Evolutionary conservation across 352 stramenopile species (phyloP).

Genomic region (Globisporangium barbulae): DNA sequence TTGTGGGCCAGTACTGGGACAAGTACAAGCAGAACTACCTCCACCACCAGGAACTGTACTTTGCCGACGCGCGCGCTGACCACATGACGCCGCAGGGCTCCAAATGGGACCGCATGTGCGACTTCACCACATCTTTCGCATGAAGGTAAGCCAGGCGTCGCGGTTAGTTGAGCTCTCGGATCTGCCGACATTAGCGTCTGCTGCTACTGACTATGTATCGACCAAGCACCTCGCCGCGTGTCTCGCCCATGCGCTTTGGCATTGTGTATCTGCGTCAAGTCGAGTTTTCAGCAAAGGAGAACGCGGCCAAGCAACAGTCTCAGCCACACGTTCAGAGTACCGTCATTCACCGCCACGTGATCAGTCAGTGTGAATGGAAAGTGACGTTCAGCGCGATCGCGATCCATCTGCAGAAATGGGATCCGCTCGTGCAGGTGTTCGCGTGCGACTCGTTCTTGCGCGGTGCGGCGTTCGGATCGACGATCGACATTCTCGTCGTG

Average conservation of each 20-base stretch:
- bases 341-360: conserved; percentile 27
- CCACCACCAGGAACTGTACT: conserved; percentile 64
- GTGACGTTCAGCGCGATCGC: conserved; percentile 57
- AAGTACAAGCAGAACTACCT: conserved; percentile 59
- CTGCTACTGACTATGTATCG: conserved; percentile 16
- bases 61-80: conserved; percentile 26
- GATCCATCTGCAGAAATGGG: conserved; percentile 59
- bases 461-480: conserved; percentile 62
- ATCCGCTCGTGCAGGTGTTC: conserved; percentile 50
- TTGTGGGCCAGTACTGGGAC: conserved; percentile 58
- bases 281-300: background rate
- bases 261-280: conserved; percentile 32
- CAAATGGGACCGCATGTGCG: conserved; percentile 33
- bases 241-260: conserved; percentile 32
- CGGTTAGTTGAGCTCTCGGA: conserved; percentile 24
- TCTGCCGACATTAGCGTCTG: background rate
- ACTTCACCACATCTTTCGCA: conserved; percentile 47
- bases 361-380: conserved; percentile 62
- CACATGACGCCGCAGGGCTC: conserved; percentile 11
- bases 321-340: background rate
- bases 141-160: conserved; percentile 38
- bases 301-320: conserved; percentile 1
- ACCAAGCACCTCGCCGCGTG: conserved; percentile 25
- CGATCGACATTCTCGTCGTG: conserved; percentile 65
- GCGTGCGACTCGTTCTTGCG: conserved; percentile 71